phyloP scores from a whole-genome alignment of 2,329 filamentous ascomycete genomes.

The Colletotrichum australisinense region DNA sequence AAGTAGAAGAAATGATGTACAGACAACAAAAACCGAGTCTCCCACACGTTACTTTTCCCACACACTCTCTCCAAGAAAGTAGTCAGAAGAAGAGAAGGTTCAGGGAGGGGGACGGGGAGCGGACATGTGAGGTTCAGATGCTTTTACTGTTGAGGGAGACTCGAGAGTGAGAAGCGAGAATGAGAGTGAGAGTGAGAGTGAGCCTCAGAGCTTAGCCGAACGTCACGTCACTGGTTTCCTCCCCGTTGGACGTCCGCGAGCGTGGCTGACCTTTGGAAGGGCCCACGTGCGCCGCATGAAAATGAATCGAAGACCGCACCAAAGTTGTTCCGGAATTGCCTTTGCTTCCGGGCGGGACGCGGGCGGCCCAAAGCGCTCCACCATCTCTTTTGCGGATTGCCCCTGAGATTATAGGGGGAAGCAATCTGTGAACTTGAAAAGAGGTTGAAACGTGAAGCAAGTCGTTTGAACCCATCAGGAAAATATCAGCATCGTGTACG shows the following conservation, averaged over 20 bases:
- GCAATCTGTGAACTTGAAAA: too few species aligned
- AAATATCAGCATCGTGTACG: neutral
- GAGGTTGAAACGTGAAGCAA: neutral
- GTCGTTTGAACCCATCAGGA: neutral
- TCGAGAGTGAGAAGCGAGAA: neutral
- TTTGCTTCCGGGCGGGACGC: slow-evolving; percentile 13
- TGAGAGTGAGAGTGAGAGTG: neutral
- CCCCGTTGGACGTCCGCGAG: neutral
- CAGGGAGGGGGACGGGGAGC: too few species aligned
- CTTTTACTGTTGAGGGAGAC: neutral
- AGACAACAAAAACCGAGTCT: neutral
- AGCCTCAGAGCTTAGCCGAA: neutral
- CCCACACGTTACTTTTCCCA: neutral
- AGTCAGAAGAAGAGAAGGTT: neutral
- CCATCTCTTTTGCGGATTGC: neutral
- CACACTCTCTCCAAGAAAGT: neutral
- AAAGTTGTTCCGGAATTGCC: slow-evolving; percentile 29
- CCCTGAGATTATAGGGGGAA: neutral
- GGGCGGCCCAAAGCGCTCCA: slow-evolving; percentile 21
- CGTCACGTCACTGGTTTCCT: neutral
- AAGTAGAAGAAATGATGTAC: neutral
- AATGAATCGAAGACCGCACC: slow-evolving; percentile 19
- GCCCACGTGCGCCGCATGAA: slow-evolving; percentile 8
- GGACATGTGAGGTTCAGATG: neutral
- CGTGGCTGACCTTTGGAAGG: neutral